These are phyloP conservation scores for Penicillium angulare DNA, from an alignment of 495 filamentous ascomycete species.

Conservation along the genomic window DNA sequence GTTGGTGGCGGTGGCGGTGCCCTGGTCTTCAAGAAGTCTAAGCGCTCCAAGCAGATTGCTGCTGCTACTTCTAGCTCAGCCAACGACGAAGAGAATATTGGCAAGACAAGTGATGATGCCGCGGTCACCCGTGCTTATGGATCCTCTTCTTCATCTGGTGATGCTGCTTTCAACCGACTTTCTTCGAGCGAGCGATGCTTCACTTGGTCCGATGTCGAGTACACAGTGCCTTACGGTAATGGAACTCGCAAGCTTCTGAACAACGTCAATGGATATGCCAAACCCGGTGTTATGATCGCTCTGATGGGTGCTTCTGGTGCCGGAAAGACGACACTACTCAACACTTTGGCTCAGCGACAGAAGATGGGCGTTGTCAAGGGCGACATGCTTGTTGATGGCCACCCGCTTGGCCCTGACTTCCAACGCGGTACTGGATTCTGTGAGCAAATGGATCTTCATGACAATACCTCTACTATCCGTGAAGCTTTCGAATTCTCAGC, in stretches of 20 bases:
- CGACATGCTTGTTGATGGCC: conserved; percentile 77
- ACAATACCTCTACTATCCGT: conserved; percentile 60
- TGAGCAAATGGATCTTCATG: conserved; percentile 85
- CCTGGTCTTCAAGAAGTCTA: conserved; percentile 67
- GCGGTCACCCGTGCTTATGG: conserved; percentile 46
- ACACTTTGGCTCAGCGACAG: conserved; percentile 75
- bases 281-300: conserved; percentile 77
- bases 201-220: conserved; percentile 73
- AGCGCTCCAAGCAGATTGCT: conserved; percentile 53
- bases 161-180: conserved; percentile 51
- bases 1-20: conserved; percentile 56
- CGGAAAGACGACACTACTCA: conserved; percentile 76
- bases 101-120: conserved; percentile 30
- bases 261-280: conserved; percentile 70
- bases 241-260: conserved; percentile 70
- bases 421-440: conserved; percentile 82
- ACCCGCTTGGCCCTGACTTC: conserved; percentile 64
- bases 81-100: conserved; percentile 48
- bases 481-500: conserved; percentile 69
- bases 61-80: conserved; percentile 37
- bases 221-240: conserved; percentile 69
- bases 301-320: conserved; percentile 84
- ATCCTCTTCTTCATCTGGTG: conserved; percentile 33
- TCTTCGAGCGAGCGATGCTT: conserved; percentile 66
- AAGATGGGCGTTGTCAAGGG: conserved; percentile 68